Base-by-base conservation (phyloP, 371 early-diverging fungal genomes). In the Syncephalastrum contaminatum region DNA sequence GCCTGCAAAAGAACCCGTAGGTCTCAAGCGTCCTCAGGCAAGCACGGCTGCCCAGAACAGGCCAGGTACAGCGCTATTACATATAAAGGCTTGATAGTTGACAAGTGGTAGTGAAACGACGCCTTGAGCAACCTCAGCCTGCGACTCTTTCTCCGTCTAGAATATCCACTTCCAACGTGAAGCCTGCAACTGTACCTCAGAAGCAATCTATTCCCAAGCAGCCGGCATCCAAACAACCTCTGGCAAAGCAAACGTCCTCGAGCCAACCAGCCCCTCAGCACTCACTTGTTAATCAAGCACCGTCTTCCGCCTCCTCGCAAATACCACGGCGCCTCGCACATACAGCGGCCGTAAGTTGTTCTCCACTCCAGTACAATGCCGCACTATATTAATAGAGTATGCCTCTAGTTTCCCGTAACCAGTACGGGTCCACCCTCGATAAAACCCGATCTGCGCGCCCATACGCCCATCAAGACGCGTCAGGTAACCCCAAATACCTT, bases 361-460 rank as follows among this genome's bases (percentile, higher is more conserved):
- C 7, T 19, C 6, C 22, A n/a, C 18, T 19, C 43, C 36, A 19
- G n/a, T 39, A 4, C 0, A 10, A 18, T 4, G 16, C 25, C 19
- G 2, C 39, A 54, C 19, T 16, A 16, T 48, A 24, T 48, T n/a
- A 22, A 22, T 14, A 10, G 18, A 18, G 36, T 10, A 30, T 30
- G 12, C 14, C 49, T 24, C 25, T 48, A 25, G 20, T 25, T 48
- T 20, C 5, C 48, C 48, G 25, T 20, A 10, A 24, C 44, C 22
- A 47, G 27, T 14, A 43, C 60, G 16, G 74, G 72, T 0, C 74
- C 78, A 42, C 78, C 78, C 13, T 52, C 47, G 1, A 66, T 72
- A 4, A 14, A 60, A 10, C 71, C 78, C 8, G 63, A 68, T 44
- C 15, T 66, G 3, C 63, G 54, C 24, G 55, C 66, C 2, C 68